Percentiles rank a stretch among this genome's conserved stretches.
phyloP scores from a whole-genome alignment of 2,329 filamentous ascomycete species.

The Ceratocystis lukuohia region DNA sequence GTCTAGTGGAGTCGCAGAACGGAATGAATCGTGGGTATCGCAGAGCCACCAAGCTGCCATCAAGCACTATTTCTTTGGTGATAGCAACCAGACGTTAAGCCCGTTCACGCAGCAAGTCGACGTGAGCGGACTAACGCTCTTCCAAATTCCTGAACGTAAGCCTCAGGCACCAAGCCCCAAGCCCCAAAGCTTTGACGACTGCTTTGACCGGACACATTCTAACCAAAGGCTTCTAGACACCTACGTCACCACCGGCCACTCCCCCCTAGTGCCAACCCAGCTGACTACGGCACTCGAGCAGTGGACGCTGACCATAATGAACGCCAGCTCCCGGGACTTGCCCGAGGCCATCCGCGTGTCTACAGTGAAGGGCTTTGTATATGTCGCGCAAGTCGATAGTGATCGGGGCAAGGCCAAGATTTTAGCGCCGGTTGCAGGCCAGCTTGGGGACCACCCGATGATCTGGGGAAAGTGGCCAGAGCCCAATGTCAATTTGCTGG shows the following conservation, averaged over 20 bases:
- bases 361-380: slow-evolving; percentile 82
- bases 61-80: slow-evolving; percentile 90
- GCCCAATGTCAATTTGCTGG: slow-evolving; percentile 63
- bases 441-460: slow-evolving; percentile 65
- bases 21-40: slow-evolving; percentile 62
- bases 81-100: slow-evolving; percentile 59
- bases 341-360: slow-evolving; percentile 64
- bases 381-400: slow-evolving; percentile 82
- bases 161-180: too few species aligned
- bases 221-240: slow-evolving; percentile 22
- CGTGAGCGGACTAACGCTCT: slow-evolving; percentile 61
- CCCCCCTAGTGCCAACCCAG: slow-evolving; percentile 48
- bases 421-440: slow-evolving; percentile 69
- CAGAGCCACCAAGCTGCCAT: slow-evolving; percentile 62
- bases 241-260: slow-evolving; percentile 25
- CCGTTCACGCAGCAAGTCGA: slow-evolving; percentile 79
- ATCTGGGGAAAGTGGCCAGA: slow-evolving; percentile 82
- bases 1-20: slow-evolving; percentile 70
- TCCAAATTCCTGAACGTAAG: slow-evolving; percentile 49
- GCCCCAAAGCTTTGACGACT: too few species aligned
- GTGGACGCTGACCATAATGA: slow-evolving; percentile 72
- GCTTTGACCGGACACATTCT: slow-evolving; percentile 13
- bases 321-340: slow-evolving; percentile 55
- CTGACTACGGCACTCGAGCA: slow-evolving; percentile 60
- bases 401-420: slow-evolving; percentile 68